Percentiles rank a stretch among this genome's conserved stretches.
These are phyloP conservation scores for Candida verbasci DNA, from an alignment of 805 yeast species.

Conservation along the genomic window DNA sequence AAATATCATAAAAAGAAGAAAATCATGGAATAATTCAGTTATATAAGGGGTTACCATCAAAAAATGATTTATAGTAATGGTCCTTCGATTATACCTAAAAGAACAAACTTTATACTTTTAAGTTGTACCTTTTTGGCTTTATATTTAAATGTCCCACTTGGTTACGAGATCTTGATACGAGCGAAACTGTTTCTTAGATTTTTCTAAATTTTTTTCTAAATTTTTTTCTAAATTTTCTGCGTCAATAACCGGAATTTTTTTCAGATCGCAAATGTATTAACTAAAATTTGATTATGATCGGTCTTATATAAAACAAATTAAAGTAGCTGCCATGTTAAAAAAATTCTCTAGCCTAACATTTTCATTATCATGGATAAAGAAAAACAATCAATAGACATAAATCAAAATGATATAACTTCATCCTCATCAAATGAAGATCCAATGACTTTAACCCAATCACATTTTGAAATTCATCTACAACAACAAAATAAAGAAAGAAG, in stretches of 20 bases:
- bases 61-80: too few species aligned
- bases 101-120: too few species aligned
- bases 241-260: conserved; percentile 3
- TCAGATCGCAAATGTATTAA: background rate
- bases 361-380: conserved; percentile 5
- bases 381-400: conserved; percentile 5
- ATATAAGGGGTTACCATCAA: too few species aligned
- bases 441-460: conserved; percentile 12
- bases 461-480: conserved; percentile 6
- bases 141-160: too few species aligned
- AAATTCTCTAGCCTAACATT: background rate
- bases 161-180: too few species aligned
- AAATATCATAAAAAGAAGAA: too few species aligned
- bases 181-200: too few species aligned
- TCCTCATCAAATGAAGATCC: conserved; percentile 13
- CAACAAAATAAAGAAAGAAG: conserved; percentile 14
- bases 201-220: too few species aligned
- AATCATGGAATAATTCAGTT: too few species aligned
- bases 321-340: background rate
- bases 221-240: background rate
- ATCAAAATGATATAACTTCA: conserved; percentile 4
- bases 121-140: too few species aligned
- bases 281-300: background rate
- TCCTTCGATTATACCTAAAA: too few species aligned
- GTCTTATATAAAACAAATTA: background rate